Base-by-base conservation (phyloP, 306 rosid genomes). In the Fagus sylvatica region DNA sequence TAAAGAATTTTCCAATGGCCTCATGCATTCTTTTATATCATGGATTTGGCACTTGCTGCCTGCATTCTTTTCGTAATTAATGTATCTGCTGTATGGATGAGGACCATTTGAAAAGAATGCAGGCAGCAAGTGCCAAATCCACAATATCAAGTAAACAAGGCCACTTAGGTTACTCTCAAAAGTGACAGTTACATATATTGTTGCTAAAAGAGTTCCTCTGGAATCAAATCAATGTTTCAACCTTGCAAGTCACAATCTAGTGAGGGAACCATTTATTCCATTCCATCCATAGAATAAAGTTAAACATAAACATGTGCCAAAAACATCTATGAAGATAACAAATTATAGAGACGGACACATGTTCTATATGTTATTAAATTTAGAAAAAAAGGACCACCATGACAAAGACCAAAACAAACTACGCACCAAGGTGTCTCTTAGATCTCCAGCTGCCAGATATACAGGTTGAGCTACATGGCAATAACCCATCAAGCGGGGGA, bases 401-500 rank as follows among this genome's bases (percentile, higher is more conserved):
- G 19, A n/a, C 22, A 33, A 2, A 56, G 69, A 71, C 73, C 69
- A 62, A 78, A 46, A 43, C 16, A 75, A 82, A 79, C 15, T 41
- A 89, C 96, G 74, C 74, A 95, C 97, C 79, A 90, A 78, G 36
- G 96, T 90, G 79, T 87, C 80, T 37, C 57, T 79, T 78, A 91
- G 79, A 80, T 72, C 92, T 79, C 98, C 92, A 3, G 95, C 66
- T 39, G 97, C 95, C 70, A 95, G 92, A 85, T 92, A 95, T 55
- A 90, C 86, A 77, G 98, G 98, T 74, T 88, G 93, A 78, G 91
- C 93, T 60, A 95, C 98, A 76, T 95, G 98, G 84, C 98, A 92
- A 82, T 95, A 95, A 66, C 98, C 98, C 98, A 95, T 95, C 86
- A 95, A 82, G 75, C 93, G 95, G 7, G 98, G 98, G 56, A 95